phyloP scores from a whole-genome alignment of 208 protist genomes.

The Trypanosoma rangeli region DNA sequence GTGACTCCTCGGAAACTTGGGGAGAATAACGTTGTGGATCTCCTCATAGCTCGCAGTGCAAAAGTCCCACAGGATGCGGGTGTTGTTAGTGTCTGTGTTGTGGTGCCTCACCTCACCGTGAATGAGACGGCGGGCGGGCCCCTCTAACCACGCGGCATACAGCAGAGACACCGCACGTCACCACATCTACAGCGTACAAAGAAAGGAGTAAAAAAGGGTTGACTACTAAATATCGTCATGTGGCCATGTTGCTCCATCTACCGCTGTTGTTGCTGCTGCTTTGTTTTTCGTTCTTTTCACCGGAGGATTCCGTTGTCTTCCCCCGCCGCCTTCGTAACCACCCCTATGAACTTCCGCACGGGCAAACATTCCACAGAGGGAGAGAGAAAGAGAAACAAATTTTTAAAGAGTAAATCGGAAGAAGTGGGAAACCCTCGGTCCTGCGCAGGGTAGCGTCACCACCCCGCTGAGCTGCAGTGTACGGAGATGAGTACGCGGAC shows the following conservation, averaged over 20 bases:
- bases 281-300: conserved; percentile 20
- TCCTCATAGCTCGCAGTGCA: conserved; percentile 85
- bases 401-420: neutral
- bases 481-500: neutral
- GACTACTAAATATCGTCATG: neutral
- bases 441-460: neutral
- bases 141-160: neutral
- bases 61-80: conserved; percentile 93
- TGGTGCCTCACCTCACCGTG: conserved; percentile 86
- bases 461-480: neutral
- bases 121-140: conserved; percentile 30
- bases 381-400: neutral
- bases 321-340: no score
- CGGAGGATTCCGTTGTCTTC: no score
- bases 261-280: neutral
- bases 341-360: no score
- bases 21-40: conserved; percentile 89
- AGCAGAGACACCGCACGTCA: conserved; percentile 13
- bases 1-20: conserved; percentile 89
- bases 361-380: neutral
- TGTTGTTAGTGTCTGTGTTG: conserved; percentile 91
- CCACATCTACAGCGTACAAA: conserved; percentile 27
- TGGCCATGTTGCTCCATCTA: neutral
- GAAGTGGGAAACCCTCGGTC: neutral
- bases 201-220: neutral